Evolutionary conservation across 2,329 filamentous ascomycete species (phyloP).

Genomic region (Claviceps cyperi): DNA sequence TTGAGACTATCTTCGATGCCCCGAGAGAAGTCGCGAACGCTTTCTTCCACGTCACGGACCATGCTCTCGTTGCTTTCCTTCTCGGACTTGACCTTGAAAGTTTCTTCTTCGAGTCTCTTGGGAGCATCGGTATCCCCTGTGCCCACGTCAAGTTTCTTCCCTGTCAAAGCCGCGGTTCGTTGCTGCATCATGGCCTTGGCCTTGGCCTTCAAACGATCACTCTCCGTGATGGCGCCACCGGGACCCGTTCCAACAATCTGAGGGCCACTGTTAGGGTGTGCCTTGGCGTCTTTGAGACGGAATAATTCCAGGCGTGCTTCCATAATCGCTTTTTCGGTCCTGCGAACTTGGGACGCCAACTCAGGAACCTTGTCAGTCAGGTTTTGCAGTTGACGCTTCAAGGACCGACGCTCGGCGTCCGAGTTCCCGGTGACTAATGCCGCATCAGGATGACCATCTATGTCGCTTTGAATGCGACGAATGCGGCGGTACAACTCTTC

Average conservation of each 20-base stretch:
- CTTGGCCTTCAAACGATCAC: slow-evolving; percentile 84
- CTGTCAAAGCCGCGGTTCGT: slow-evolving; percentile 79
- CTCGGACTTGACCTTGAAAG: slow-evolving; percentile 63
- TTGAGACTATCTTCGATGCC: slow-evolving; percentile 80
- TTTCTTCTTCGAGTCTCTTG: slow-evolving; percentile 81
- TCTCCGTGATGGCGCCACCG: slow-evolving; percentile 79
- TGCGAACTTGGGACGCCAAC: slow-evolving; percentile 80
- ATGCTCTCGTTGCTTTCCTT: slow-evolving; percentile 91
- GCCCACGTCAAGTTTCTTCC: slow-evolving; percentile 55
- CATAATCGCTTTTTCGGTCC: slow-evolving; percentile 81
- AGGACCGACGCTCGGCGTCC: slow-evolving; percentile 69
- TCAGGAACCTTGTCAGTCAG: slow-evolving; percentile 83
- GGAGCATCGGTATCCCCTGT: slow-evolving; percentile 67
- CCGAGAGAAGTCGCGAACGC: slow-evolving; percentile 73
- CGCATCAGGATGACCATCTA: slow-evolving; percentile 72
- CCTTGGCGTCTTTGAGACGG: slow-evolving; percentile 83
- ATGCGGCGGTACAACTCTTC: slow-evolving; percentile 92
- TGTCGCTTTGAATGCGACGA: slow-evolving; percentile 82
- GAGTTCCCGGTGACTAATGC: slow-evolving; percentile 61
- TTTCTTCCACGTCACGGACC: slow-evolving; percentile 94
- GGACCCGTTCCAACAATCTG: slow-evolving; percentile 85
- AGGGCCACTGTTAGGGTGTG: slow-evolving; percentile 65
- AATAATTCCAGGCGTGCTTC: slow-evolving; percentile 88
- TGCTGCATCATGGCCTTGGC: slow-evolving; percentile 99
- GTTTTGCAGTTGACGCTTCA: slow-evolving; percentile 80